These are phyloP conservation scores for Paraglomus brasilianum DNA, from an alignment of 192 early-diverging fungal genomes.

Conservation along the genomic window DNA sequence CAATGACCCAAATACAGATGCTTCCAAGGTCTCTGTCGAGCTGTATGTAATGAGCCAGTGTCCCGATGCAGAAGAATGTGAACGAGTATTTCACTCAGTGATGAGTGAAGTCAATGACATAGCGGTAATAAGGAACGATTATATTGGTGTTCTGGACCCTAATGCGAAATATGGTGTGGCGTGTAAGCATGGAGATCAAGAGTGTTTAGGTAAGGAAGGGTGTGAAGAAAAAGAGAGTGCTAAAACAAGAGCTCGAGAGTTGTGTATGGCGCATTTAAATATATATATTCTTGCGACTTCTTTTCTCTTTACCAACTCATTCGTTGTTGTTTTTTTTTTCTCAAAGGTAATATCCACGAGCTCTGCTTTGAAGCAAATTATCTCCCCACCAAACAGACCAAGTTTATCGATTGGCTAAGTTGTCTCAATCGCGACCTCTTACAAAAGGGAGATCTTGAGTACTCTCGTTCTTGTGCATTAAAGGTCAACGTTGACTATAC, in stretches of 20 bases:
- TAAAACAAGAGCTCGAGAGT: slow-evolving; percentile 32
- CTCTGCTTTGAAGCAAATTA: slow-evolving; percentile 42
- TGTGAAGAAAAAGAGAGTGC: no score
- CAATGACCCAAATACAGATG: neutral
- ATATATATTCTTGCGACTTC: slow-evolving; percentile 30
- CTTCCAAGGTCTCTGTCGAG: slow-evolving; percentile 46
- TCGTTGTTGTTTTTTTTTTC: slow-evolving; percentile 9
- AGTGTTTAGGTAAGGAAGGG: slow-evolving; percentile 52
- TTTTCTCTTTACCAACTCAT: slow-evolving; percentile 37
- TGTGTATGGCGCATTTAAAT: slow-evolving; percentile 27
- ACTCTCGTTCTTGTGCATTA: slow-evolving; percentile 33
- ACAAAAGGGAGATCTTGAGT: slow-evolving; percentile 31
- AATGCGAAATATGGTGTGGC: slow-evolving; percentile 35
- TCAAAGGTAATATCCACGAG: slow-evolving; percentile 45
- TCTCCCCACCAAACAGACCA: slow-evolving; percentile 12
- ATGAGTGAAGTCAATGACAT: slow-evolving; percentile 46
- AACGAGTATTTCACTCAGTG: slow-evolving; percentile 43
- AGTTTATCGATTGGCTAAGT: slow-evolving; percentile 39
- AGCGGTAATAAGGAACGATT: slow-evolving; percentile 45
- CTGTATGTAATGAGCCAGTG: slow-evolving; percentile 71
- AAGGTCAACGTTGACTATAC: slow-evolving; percentile 39
- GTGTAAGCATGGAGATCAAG: slow-evolving; percentile 53
- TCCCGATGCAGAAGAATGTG: slow-evolving; percentile 55
- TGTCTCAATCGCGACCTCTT: slow-evolving; percentile 36
- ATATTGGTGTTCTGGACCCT: slow-evolving; percentile 44